Evolutionary conservation across 2,329 filamentous ascomycete species (phyloP), one percentile per base, ranked within the genome.

Genomic region (Xylariaceae sp.): DNA sequence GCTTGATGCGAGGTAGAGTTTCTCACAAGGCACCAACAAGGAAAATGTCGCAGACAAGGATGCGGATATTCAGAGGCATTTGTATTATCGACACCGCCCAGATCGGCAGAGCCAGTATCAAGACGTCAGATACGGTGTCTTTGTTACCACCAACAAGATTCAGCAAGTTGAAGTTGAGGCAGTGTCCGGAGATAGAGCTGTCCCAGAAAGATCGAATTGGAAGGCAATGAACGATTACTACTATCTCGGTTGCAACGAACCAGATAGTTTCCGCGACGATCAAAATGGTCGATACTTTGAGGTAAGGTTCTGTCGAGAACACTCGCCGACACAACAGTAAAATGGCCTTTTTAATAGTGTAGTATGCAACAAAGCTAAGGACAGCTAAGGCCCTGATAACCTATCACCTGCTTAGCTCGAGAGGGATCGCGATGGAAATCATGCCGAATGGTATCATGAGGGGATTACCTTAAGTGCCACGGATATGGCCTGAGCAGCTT

Each of bases 21-120:
- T 42, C 45, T 40, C 36, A 51, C 48, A 51, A 41, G 20, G 20
- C 39, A 6, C 48, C 48, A 3, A 51, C 21, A 12, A 51, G 42
- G 36, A 51, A 48, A 20, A 51, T 48, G 21, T 35, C 20, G 2
- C 40, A 40, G 1, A 51, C 41, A 16, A 51, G 2, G 4, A 51
- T 8, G 25, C 41, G 43, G 4, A 29, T 48, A 21, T 37, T 45
- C 10, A 48, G n/a, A 1, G 45, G 45, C 12, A 51, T 14, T 17
- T 48, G 45, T 11, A 46, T 25, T 2, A 14, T n/a, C 10, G 39
- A 43, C 6, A 37, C 27, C 6, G 48, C 48, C 20, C 35, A 11
- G 7, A 46, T 19, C 3, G 48, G 48, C 1, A 51, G n/a, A 12
- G 16, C 20, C 11, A 51, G 32, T 20, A 51, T 40, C 6, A 12